A percentile compares a stretch with the other conserved stretches of the same genome.
phyloP scores from a whole-genome alignment of 805 yeast species.

The Blastobotrys attinorum region DNA sequence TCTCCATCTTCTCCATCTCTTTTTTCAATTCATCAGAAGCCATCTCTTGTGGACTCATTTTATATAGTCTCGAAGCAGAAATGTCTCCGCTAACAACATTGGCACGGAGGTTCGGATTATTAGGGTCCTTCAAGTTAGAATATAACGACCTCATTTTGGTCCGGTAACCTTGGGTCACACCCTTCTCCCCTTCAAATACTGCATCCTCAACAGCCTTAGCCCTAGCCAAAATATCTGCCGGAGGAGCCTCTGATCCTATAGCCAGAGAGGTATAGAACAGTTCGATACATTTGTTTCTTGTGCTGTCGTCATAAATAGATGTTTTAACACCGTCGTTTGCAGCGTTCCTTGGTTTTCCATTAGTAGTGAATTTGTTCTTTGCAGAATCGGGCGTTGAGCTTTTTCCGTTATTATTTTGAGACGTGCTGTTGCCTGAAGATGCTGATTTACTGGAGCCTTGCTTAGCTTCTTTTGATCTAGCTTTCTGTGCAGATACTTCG shows the following conservation, averaged over 20 bases:
- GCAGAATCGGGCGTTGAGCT: slow-evolving; percentile 6
- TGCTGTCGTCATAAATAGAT: slow-evolving; percentile 59
- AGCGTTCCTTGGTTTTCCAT: slow-evolving; percentile 60
- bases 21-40: slow-evolving; percentile 87
- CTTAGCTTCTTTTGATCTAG: slow-evolving; percentile 16
- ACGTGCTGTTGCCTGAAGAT: slow-evolving; percentile 6
- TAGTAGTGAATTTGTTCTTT: slow-evolving; percentile 35
- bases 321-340: slow-evolving; percentile 73
- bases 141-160: slow-evolving; percentile 80
- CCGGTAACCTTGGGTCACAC: slow-evolving; percentile 53
- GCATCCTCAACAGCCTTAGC: slow-evolving; percentile 69
- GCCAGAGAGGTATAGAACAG: slow-evolving; percentile 88
- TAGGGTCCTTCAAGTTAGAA: slow-evolving; percentile 80
- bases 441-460: slow-evolving; percentile 9
- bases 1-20: slow-evolving; percentile 77
- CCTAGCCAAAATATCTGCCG: slow-evolving; percentile 51
- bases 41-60: slow-evolving; percentile 88
- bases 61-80: slow-evolving; percentile 54
- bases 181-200: slow-evolving; percentile 53
- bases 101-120: slow-evolving; percentile 75
- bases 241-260: slow-evolving; percentile 56
- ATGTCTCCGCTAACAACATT: slow-evolving; percentile 63
- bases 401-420: neutral
- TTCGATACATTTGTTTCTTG: slow-evolving; percentile 75
- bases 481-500: slow-evolving; percentile 48